phyloP scores from a whole-genome alignment of 1,139 yeast species.

The Magnusiomyces paraingens region DNA sequence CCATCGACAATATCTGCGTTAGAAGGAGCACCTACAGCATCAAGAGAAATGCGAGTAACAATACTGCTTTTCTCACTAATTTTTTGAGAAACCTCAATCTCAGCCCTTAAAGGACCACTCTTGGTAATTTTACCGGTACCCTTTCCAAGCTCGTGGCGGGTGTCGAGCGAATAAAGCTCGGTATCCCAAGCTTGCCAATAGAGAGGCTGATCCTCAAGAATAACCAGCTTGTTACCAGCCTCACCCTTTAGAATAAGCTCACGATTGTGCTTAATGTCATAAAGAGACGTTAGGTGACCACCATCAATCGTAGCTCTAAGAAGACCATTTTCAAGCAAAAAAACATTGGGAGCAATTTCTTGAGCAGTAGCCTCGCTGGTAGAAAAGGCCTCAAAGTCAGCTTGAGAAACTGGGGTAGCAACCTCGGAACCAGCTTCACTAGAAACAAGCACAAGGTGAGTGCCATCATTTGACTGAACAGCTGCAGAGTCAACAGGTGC shows the following conservation, averaged over 20 bases:
- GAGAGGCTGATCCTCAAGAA: slow-evolving; percentile 85
- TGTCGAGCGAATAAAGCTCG: slow-evolving; percentile 75
- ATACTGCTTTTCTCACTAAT: slow-evolving; percentile 54
- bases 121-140: slow-evolving; percentile 43
- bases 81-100: slow-evolving; percentile 50
- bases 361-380: slow-evolving; percentile 29
- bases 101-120: slow-evolving; percentile 52
- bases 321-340: slow-evolving; percentile 50
- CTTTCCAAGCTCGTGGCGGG: slow-evolving; percentile 47
- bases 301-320: slow-evolving; percentile 52
- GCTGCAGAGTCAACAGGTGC: slow-evolving; percentile 5
- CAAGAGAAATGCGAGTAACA: slow-evolving; percentile 64
- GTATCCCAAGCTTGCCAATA: slow-evolving; percentile 98
- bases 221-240: slow-evolving; percentile 65
- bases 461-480: slow-evolving; percentile 11
- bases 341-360: slow-evolving; percentile 38
- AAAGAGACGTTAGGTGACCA: slow-evolving; percentile 65
- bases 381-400: not conserved
- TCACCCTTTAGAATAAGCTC: slow-evolving; percentile 63
- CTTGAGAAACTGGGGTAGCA: slow-evolving; percentile 18
- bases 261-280: slow-evolving; percentile 52
- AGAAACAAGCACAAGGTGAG: slow-evolving; percentile 17
- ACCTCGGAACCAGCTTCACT: slow-evolving; percentile 18
- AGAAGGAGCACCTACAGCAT: slow-evolving; percentile 40
- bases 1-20: slow-evolving; percentile 25